These are phyloP conservation scores for Fonsecaea erecta DNA, from an alignment of 2,329 filamentous ascomycete genomes.

Conservation along the genomic window DNA sequence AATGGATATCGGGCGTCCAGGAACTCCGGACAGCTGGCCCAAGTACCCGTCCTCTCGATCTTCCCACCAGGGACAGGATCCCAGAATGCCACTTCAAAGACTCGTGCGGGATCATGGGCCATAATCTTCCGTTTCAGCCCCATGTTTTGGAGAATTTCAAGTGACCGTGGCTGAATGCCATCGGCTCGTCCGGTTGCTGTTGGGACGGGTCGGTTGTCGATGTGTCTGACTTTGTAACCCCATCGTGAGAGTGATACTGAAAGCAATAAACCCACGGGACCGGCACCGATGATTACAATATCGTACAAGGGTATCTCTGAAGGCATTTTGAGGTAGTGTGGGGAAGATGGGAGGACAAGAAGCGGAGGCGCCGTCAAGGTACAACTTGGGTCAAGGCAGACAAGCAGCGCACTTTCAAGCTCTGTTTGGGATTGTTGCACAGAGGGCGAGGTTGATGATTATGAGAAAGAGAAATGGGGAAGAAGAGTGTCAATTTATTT, in stretches of 20 bases:
- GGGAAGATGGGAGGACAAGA: neutral
- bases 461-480: neutral
- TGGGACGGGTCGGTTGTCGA: slow-evolving; percentile 85
- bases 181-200: slow-evolving; percentile 86
- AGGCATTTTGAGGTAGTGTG: slow-evolving; percentile 23
- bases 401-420: neutral
- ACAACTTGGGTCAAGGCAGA: neutral
- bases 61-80: slow-evolving; percentile 60
- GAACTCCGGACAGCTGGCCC: slow-evolving; percentile 88
- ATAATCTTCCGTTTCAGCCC: slow-evolving; percentile 86
- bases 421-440: neutral
- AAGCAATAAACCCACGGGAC: slow-evolving; percentile 84
- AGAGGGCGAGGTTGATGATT: neutral
- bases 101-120: slow-evolving; percentile 82
- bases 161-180: slow-evolving; percentile 86
- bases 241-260: slow-evolving; percentile 87
- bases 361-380: neutral
- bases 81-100: slow-evolving; percentile 74
- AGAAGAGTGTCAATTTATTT: slow-evolving; percentile 1
- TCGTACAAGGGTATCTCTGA: slow-evolving; percentile 47
- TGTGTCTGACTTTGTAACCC: slow-evolving; percentile 94
- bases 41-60: slow-evolving; percentile 67
- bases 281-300: slow-evolving; percentile 83
- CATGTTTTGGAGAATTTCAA: slow-evolving; percentile 87
- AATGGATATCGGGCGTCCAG: slow-evolving; percentile 69